Conservation (phyloP, 2,329 filamentous ascomycete species). For the Fusarium sambucinum region DNA sequence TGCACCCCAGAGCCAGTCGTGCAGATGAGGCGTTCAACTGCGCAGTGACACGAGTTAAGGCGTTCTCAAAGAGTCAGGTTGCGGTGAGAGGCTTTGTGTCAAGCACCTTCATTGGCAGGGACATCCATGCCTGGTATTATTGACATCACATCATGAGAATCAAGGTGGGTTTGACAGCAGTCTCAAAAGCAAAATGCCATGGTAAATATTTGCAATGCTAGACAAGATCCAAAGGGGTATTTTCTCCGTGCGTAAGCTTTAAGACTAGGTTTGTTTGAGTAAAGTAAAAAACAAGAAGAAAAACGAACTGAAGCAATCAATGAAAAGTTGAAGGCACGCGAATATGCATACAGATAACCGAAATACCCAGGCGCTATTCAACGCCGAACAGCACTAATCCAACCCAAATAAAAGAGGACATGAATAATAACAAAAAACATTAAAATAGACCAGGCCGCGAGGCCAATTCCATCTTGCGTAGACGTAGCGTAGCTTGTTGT, state of each 20-base stretch:
- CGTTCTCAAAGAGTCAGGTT: conserved; percentile 11
- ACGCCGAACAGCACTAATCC: conserved; percentile 42
- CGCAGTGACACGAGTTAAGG: conserved; percentile 14
- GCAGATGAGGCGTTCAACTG: conserved; percentile 31
- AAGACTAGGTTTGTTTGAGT: conserved; percentile 36
- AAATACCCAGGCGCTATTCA: conserved; percentile 30
- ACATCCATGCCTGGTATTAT: conserved; percentile 16
- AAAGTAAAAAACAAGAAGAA: conserved; percentile 2
- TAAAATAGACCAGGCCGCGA: conserved; percentile 48
- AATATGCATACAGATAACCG: conserved; percentile 18
- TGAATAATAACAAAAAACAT: conserved; percentile 33
- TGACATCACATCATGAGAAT: conserved; percentile 22
- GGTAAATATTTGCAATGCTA: conserved; percentile 32
- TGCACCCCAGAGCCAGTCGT: conserved; percentile 40
- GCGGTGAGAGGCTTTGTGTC: conserved; percentile 21
- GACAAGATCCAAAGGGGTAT: conserved; percentile 39
- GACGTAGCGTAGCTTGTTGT: conserved; percentile 38
- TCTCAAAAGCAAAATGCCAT: conserved; percentile 33
- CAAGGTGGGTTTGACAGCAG: background rate
- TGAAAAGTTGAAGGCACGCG: conserved; percentile 8
- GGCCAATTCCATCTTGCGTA: conserved; percentile 49
- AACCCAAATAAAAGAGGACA: conserved; percentile 10
- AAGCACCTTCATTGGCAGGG: conserved; percentile 13
- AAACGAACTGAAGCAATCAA: conserved; percentile 4
- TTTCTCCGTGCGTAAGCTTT: conserved; percentile 41